phyloP scores from a whole-genome alignment of 2,329 filamentous ascomycete genomes.

The Aspergillus sp. region DNA sequence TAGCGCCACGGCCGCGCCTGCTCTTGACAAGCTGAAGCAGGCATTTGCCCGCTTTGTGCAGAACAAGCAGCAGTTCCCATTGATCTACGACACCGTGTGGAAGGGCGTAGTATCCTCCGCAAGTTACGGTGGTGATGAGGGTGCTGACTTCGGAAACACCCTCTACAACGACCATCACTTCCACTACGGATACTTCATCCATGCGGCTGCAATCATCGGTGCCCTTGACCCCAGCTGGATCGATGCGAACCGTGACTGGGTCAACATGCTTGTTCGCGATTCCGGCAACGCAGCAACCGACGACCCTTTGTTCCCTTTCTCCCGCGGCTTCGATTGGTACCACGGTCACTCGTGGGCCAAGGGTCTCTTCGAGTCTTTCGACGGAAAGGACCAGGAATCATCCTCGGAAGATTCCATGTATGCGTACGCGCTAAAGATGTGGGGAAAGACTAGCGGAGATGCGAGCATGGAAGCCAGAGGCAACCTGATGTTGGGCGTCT shows the following conservation, averaged over 20 bases:
- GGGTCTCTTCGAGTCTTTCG: conserved; percentile 52
- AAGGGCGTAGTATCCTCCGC: conserved; percentile 77
- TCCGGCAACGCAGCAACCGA: conserved; percentile 70
- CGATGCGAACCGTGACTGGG: conserved; percentile 69
- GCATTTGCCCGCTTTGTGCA: conserved; percentile 66
- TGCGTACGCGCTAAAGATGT: conserved; percentile 87
- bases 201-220: conserved; percentile 79
- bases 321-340: conserved; percentile 87
- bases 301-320: conserved; percentile 78
- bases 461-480: conserved; percentile 75
- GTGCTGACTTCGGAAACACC: conserved; percentile 83
- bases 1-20: conserved; percentile 54
- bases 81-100: conserved; percentile 64
- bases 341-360: conserved; percentile 92
- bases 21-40: conserved; percentile 62
- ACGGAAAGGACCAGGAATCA: conserved; percentile 67
- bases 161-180: conserved; percentile 69
- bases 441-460: conserved; percentile 79
- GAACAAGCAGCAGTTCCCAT: conserved; percentile 65
- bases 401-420: conserved; percentile 89
- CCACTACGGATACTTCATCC: conserved; percentile 81
- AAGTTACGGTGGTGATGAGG: conserved; percentile 66
- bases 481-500: conserved; percentile 79
- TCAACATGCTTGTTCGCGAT: conserved; percentile 83
- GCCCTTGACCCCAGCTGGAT: conserved; percentile 77